Evolutionary conservation across 371 early-diverging fungal genomes (phyloP).

Genomic region (Mortierella sp.): DNA sequence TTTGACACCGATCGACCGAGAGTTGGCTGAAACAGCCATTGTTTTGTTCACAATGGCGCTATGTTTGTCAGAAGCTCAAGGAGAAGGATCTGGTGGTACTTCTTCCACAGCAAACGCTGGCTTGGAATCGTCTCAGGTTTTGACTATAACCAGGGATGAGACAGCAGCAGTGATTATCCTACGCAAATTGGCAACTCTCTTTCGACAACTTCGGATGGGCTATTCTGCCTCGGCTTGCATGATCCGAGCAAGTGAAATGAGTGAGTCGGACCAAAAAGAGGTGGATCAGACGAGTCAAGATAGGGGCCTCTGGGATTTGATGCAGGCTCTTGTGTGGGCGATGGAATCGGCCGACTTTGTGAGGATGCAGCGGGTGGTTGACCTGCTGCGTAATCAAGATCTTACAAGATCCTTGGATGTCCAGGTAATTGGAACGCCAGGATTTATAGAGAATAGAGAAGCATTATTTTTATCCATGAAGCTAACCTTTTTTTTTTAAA

Average conservation of each 20-base stretch:
- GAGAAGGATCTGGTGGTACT: not conserved
- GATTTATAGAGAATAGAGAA: too few relatives aligned
- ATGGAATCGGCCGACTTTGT: slow-evolving; percentile 46
- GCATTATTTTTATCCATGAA: too few relatives aligned
- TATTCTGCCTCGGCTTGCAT: slow-evolving; percentile 33
- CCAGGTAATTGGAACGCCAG: slow-evolving; percentile 18
- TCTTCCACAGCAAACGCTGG: too few relatives aligned
- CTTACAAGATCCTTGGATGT: slow-evolving; percentile 15
- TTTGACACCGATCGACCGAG: not conserved
- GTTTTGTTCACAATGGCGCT: slow-evolving; percentile 13
- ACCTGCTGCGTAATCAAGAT: slow-evolving; percentile 1
- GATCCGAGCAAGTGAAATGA: slow-evolving; percentile 23
- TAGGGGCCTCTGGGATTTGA: slow-evolving; percentile 24
- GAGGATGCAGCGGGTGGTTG: slow-evolving; percentile 20
- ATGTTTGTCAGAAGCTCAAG: slow-evolving; percentile 11
- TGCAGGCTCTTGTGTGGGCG: slow-evolving; percentile 35
- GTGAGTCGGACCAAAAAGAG: not conserved
- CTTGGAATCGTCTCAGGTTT: too few relatives aligned
- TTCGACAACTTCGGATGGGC: slow-evolving; percentile 8
- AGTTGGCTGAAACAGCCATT: slow-evolving; percentile 21
- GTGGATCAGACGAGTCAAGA: not conserved
- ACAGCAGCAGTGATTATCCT: too few relatives aligned
- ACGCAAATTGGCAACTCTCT: not conserved
- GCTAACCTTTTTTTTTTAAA: not conserved
- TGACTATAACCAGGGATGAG: too few relatives aligned